Base-by-base conservation (phyloP, 345 rosid genomes). In the Camelina sativa region DNA sequence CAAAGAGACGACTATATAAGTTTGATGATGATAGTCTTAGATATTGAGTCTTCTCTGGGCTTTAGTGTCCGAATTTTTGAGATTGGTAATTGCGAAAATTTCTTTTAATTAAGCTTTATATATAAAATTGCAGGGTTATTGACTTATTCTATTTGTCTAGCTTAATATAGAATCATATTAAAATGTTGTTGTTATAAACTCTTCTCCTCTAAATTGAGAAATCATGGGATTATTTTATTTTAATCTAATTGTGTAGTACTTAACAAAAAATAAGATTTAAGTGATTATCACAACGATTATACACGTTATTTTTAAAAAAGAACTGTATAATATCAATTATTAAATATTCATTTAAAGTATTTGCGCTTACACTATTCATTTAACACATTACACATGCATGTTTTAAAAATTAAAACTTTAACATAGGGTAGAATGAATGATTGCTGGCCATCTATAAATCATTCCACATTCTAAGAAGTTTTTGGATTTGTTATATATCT, bases 21-120 rank as follows among this genome's bases (percentile, higher is more conserved):
- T 43, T 32, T 32, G 35, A 6, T 30, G 54, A 63, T 63, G 23
- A 30, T 63, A 15, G 54, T 59, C n/a, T 55, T 69, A 25, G 15
- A 43, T 43, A 34, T 34, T 10, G 2, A 46, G 20, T n/a, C 52
- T 47, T 47, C 52, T 47, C 52, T 47, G 41, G 41, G 11, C 20
- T 56, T 55, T 0, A 2, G 19, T 3, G 9, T 55, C 11, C 60
- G 35, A 30, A 30, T 12, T 12, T 28, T 28, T 28, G 19, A 55
- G 17, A 25, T 54, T 25, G 34, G 35, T 54, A 2, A 54, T 54
- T 25, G 35, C 2, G 4, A 6, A 54, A 12, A 1, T 23, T 8
- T 25, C 17, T 12, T 7, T 46, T 15, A 46, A 5, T 15, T 46
- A 17, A 17, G 11, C 54, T 9, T 19, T 28, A 17, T 17, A 8